These are phyloP conservation scores for Quercus bicolor DNA, from an alignment of 306 rosid species.

Conservation along the genomic window DNA sequence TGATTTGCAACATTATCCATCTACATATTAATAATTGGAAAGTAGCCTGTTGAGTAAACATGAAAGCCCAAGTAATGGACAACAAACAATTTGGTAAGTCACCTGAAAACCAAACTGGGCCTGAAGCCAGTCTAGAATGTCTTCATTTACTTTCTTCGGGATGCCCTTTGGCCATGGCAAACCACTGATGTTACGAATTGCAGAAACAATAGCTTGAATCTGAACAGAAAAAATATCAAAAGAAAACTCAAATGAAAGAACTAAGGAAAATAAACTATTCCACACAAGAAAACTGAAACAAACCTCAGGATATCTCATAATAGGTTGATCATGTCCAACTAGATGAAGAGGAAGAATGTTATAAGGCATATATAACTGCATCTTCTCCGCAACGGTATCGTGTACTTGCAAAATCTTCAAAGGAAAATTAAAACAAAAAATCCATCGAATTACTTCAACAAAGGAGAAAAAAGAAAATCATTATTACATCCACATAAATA, in stretches of 20 bases:
- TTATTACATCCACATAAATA: neutral
- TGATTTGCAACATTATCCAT: slow-evolving; percentile 88
- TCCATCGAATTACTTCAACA: neutral
- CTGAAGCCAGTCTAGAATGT: slow-evolving; percentile 94
- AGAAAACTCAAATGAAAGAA: neutral
- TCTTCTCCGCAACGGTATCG: slow-evolving; percentile 63
- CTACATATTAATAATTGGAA: slow-evolving; percentile 46
- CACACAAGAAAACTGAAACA: slow-evolving; percentile 17
- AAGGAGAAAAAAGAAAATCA: slow-evolving; percentile 6
- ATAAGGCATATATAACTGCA: slow-evolving; percentile 73
- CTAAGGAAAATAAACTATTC: slow-evolving; percentile 4
- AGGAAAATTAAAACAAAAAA: slow-evolving; percentile 5
- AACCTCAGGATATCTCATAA: slow-evolving; percentile 89
- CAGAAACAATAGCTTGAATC: slow-evolving; percentile 70
- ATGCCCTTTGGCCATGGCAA: slow-evolving; percentile 72
- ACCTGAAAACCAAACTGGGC: slow-evolving; percentile 96
- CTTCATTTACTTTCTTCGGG: slow-evolving; percentile 60
- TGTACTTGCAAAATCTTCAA: slow-evolving; percentile 67
- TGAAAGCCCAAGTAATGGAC: slow-evolving; percentile 12
- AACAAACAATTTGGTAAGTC: slow-evolving; percentile 19
- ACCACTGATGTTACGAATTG: slow-evolving; percentile 82
- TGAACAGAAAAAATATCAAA: slow-evolving; percentile 25
- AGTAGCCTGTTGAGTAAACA: slow-evolving; percentile 9
- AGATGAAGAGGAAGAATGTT: slow-evolving; percentile 93
- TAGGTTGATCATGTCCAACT: slow-evolving; percentile 68